Evolutionary conservation across 345 rosid species (phyloP), one percentile per base, ranked within the genome.

Genomic region (Moricandia arvensis): DNA sequence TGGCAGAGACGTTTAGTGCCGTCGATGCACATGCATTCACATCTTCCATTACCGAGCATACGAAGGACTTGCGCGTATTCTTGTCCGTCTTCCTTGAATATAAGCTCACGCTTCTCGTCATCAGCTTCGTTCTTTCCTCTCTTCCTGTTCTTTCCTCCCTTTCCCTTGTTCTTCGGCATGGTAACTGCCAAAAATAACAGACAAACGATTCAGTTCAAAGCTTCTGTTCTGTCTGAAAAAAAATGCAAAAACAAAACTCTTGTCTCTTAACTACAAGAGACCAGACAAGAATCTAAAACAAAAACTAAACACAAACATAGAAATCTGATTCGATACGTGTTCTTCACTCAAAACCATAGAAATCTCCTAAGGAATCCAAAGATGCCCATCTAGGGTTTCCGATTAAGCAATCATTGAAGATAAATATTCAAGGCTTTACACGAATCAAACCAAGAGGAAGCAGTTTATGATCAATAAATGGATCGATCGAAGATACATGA

Each of bases 71-170:
- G 90, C 0, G 93, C 89, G 31, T 89, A 89, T 59, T 89, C 93
- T 65, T 89, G 91, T 13, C 91, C 93, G 11, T 89, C 93, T 84
- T 89, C 93, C 74, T 89, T 89, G 72, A 89, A 89, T 26, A 89
- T 82, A 8, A 89, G 93, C 85, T 89, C 93, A 12, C 93, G 79
- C 80, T 89, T 87, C 83, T 89, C 93, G 4, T 85, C 93, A 45
- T 85, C 93, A 0, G 91, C 93, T 82, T 89, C 93, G 15, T 89
- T 89, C 88, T 89, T 89, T 79, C 93, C 93, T 83, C 93, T 87
- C 89, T 89, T 89, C 82, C 89, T 87, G 82, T 89, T 89, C 90
- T 89, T 89, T 75, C 93, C 93, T 83, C 93, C 93, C 85, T 89
- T 89, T 79, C 93, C 93, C 83, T 89, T 89, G 75, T 89, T 89